Percentiles rank a stretch among this genome's conserved stretches.
phyloP scores from a whole-genome alignment of 2,329 filamentous ascomycete species.

The Diaporthe batatas region DNA sequence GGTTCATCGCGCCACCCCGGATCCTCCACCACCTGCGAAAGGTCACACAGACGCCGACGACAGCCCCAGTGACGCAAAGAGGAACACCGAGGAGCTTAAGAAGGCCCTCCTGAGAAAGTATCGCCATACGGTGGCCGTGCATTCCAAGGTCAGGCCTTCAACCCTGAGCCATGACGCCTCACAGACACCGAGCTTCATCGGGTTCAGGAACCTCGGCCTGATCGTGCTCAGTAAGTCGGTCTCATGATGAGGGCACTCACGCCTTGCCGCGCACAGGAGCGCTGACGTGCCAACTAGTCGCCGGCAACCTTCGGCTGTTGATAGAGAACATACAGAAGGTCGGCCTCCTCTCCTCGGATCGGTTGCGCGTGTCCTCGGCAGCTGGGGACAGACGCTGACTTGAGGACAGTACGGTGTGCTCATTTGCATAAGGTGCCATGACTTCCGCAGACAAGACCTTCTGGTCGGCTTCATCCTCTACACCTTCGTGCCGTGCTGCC shows the following conservation, averaged over 20 bases:
- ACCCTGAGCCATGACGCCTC: slow-evolving; percentile 88
- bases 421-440: slow-evolving; percentile 91
- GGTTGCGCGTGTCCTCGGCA: background rate
- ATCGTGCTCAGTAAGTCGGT: slow-evolving; percentile 80
- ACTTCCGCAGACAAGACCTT: slow-evolving; percentile 84
- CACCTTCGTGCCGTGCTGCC: slow-evolving; percentile 88
- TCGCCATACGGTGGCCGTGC: slow-evolving; percentile 90
- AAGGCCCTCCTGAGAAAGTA: slow-evolving; percentile 73
- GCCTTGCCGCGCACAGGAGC: background rate
- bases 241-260: background rate
- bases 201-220: slow-evolving; percentile 96
- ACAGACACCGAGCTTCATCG: slow-evolving; percentile 84
- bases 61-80: slow-evolving; percentile 44
- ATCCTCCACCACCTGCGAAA: slow-evolving; percentile 2
- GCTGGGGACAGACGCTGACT: slow-evolving; percentile 32
- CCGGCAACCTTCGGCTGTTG: slow-evolving; percentile 92
- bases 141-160: slow-evolving; percentile 78
- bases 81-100: slow-evolving; percentile 51
- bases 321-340: slow-evolving; percentile 98
- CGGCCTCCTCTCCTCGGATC: slow-evolving; percentile 42
- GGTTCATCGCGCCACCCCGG: slow-evolving; percentile 30
- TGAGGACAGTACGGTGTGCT: slow-evolving; percentile 86
- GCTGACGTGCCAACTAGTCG: slow-evolving; percentile 67
- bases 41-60: slow-evolving; percentile 38
- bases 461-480: slow-evolving; percentile 83